These are phyloP conservation scores for Solanum corneliomulleri DNA, from an alignment of 257 asterid species.

Conservation along the genomic window DNA sequence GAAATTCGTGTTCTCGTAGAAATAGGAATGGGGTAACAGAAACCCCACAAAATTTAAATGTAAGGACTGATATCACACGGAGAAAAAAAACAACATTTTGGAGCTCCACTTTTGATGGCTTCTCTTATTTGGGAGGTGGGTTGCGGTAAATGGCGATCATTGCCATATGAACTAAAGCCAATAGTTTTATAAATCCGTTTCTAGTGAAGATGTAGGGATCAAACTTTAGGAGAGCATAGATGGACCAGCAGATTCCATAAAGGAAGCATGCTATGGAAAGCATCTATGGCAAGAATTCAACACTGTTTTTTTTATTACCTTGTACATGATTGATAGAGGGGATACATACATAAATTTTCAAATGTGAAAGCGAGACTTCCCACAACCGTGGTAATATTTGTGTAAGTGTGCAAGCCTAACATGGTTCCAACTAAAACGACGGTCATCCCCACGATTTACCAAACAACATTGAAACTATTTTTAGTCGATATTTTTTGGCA, in stretches of 20 bases:
- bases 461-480: neutral
- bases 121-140: neutral
- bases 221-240: slow-evolving; percentile 35
- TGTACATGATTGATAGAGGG: slow-evolving; percentile 39
- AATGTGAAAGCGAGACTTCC: slow-evolving; percentile 38
- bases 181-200: slow-evolving; percentile 38
- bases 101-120: too few species aligned
- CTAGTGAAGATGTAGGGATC: slow-evolving; percentile 42
- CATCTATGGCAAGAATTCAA: slow-evolving; percentile 49
- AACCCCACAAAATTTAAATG: too few species aligned
- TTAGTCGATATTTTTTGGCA: slow-evolving; percentile 15
- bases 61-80: too few species aligned
- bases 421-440: slow-evolving; percentile 17
- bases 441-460: slow-evolving; percentile 12
- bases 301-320: slow-evolving; percentile 29
- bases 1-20: too few species aligned
- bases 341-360: slow-evolving; percentile 49
- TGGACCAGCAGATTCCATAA: slow-evolving; percentile 45
- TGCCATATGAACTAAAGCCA: slow-evolving; percentile 25
- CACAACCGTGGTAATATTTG: slow-evolving; percentile 30
- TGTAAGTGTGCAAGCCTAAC: slow-evolving; percentile 13
- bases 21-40: too few species aligned
- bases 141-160: neutral
- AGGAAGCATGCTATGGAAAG: slow-evolving; percentile 35
- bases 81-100: too few species aligned